phyloP scores from a whole-genome alignment of 352 stramenopile species.

The Phytopythium cucurbitacearum region DNA sequence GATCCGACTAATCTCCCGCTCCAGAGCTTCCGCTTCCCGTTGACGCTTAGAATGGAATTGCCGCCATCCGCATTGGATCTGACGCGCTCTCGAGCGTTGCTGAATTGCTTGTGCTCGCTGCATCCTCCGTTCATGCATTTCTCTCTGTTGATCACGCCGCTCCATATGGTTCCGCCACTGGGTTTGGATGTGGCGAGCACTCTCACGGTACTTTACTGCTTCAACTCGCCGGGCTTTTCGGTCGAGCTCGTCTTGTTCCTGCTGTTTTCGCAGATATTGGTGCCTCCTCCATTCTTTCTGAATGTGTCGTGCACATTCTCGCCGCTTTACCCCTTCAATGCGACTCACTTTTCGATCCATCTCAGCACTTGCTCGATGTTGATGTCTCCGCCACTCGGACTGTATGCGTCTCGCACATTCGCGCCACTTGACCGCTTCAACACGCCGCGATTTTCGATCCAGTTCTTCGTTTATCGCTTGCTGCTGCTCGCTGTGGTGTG shows the following conservation, averaged over 20 bases:
- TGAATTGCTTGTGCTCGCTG: background rate
- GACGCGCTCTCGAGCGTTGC: conserved; percentile 1
- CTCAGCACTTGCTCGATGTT: background rate
- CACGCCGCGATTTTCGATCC: conserved; percentile 14
- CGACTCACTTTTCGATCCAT: background rate
- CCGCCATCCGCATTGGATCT: conserved; percentile 2
- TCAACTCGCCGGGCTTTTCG: background rate
- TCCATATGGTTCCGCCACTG: conserved; percentile 11
- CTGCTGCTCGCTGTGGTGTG: background rate
- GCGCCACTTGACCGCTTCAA: background rate
- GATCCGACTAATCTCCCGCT: background rate
- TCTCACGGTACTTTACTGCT: background rate
- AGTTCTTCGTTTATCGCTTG: background rate
- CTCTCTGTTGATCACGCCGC: conserved; percentile 4
- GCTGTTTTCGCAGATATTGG: conserved; percentile 2
- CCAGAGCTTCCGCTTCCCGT: background rate
- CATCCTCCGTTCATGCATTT: background rate
- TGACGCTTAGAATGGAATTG: background rate
- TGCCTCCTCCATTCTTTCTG: background rate
- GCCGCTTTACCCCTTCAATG: background rate
- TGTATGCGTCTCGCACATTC: conserved; percentile 7
- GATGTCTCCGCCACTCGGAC: background rate
- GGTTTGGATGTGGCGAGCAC: conserved; percentile 7
- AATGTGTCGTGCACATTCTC: conserved; percentile 2
- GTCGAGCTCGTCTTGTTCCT: background rate